These are phyloP conservation scores for Leccinum boreale DNA, from an alignment of 768 basidiomycete species.

Conservation along the genomic window DNA sequence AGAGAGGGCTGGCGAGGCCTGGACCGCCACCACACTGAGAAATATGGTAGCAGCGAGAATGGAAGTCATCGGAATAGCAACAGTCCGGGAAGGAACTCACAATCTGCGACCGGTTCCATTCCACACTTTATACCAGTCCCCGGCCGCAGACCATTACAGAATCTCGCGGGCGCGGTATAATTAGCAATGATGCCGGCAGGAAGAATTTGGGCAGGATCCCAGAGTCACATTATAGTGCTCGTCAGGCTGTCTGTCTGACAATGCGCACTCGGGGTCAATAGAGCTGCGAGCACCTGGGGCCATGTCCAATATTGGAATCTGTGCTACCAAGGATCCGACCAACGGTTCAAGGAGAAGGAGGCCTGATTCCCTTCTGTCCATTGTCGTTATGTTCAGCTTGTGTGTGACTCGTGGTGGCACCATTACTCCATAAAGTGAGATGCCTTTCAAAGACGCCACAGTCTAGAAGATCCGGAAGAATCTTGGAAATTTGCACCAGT, in stretches of 20 bases:
- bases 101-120: not conserved
- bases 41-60: constrained; percentile 13
- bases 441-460: not conserved
- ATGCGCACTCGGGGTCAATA: not conserved
- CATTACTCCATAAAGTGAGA: not conserved
- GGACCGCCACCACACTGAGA: constrained; percentile 11
- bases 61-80: constrained; percentile 13
- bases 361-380: too few species aligned
- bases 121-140: not conserved
- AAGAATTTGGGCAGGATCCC: not conserved
- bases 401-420: too few species aligned
- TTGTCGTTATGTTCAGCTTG: too few species aligned
- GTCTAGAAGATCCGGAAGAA: not conserved
- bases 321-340: not conserved
- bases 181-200: not conserved
- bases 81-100: not conserved
- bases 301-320: not conserved
- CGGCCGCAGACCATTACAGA: not conserved
- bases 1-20: constrained; percentile 26
- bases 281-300: not conserved
- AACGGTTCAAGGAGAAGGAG: too few species aligned
- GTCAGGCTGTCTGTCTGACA: not conserved
- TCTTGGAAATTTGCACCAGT: not conserved
- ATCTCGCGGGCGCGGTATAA: not conserved
- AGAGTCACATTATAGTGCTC: not conserved